Base-by-base conservation (phyloP, 805 yeast species). In the Ogataea chonburiensis region DNA sequence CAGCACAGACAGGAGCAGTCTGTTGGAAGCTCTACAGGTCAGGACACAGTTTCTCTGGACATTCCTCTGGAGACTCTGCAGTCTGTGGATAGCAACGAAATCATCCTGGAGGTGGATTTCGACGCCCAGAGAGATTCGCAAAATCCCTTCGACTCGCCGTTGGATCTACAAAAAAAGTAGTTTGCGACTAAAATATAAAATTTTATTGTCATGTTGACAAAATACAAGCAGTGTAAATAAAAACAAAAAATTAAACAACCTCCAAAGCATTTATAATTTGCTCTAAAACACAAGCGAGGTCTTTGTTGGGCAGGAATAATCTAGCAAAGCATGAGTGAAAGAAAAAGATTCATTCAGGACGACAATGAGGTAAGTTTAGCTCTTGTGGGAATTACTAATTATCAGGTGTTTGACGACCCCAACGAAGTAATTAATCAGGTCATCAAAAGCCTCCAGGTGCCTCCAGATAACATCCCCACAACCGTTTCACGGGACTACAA, bases 361-460 rank as follows among this genome's bases (percentile, higher is more conserved):
- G 33, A 29, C 9, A 40, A 39, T 26, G 53, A 52, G 37, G 53
- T 52, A 28, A 40, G 55, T 42, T 15, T 5, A n/a, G n/a, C 9
- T 5, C 13, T 10, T 13, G 19, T 13, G 18, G 13, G 10, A 7
- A 7, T 12, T 12, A 16, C 45, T 41, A 41, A 41, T 37, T 13
- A 3, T 12, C 19, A 48, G 50, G 32, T 41, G 14, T 74, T 73
- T 42, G 79, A 75, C 21, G 82, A 79, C 55, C 77, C 79, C 3
- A 68, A 67, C 25, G 87, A 83, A 30, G 64, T 82, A 38, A 75
- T 84, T 31, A 83, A 86, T 56, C 79, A 81, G 13, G 86, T 89
- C 14, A 84, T 87, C 20, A 71, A 85, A 16, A 70, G 77, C 8
- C 68, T 93, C 38, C 71, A 75, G 9, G 66, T 71, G 9, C 96